These are phyloP conservation scores for Lobulomyces angularis DNA, from an alignment of 192 early-diverging fungal species.

Conservation along the genomic window DNA sequence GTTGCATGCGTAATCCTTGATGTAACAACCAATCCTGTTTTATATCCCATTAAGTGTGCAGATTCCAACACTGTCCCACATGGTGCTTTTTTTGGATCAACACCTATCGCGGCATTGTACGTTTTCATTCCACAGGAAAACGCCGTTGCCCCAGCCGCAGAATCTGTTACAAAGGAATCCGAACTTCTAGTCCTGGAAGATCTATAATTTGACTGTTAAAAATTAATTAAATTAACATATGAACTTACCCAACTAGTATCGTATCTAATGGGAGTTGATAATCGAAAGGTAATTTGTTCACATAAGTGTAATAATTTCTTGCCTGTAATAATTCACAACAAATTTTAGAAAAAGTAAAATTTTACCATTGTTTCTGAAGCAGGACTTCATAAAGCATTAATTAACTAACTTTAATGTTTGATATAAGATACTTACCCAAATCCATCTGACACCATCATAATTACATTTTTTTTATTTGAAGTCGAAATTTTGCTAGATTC, in stretches of 20 bases:
- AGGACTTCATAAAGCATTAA: no score
- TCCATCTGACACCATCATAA: no score
- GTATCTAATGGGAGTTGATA: conserved; percentile 35
- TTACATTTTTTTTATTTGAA: no score
- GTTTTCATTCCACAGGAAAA: conserved; percentile 82
- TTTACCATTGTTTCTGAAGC: background rate
- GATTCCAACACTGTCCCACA: conserved; percentile 93
- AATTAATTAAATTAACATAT: conserved; percentile 65
- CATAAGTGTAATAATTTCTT: conserved; percentile 64
- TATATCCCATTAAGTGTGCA: conserved; percentile 67
- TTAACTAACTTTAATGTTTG: no score
- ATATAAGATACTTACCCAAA: no score
- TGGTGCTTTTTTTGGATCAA: conserved; percentile 51
- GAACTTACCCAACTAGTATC: conserved; percentile 47
- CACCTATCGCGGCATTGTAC: conserved; percentile 89
- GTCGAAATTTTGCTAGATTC: no score
- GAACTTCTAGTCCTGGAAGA: conserved; percentile 76
- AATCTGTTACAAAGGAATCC: conserved; percentile 78
- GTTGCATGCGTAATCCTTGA: conserved; percentile 83
- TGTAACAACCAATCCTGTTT: conserved; percentile 86
- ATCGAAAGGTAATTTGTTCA: conserved; percentile 32
- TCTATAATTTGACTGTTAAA: no score
- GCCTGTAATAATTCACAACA: no score
- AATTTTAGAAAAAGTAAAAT: background rate
- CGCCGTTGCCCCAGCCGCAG: conserved; percentile 94